A percentile compares a stretch with the other conserved stretches of the same genome.
phyloP scores from a whole-genome alignment of 2,329 filamentous ascomycete species.

The Myriosclerotinia curreyana region DNA sequence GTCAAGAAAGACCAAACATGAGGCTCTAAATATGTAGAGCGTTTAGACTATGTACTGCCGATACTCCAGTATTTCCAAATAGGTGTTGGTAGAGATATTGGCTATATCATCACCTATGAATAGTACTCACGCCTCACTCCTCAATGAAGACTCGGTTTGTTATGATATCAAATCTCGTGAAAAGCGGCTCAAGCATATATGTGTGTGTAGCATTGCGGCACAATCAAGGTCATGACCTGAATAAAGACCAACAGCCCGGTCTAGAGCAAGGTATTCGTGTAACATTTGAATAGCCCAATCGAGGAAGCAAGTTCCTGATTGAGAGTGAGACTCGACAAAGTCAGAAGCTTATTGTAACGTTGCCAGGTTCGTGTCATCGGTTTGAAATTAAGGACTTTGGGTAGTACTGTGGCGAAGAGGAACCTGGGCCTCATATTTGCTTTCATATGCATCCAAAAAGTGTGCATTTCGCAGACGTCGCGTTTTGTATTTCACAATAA shows the following conservation, averaged over 20 bases:
- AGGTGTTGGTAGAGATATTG: not conserved
- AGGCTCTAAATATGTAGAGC: not conserved
- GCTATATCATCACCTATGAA: not conserved
- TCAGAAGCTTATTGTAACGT: slow-evolving; percentile 10
- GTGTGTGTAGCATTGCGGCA: not conserved
- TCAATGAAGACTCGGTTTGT: not conserved
- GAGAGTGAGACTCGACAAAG: not conserved
- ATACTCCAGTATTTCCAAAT: not conserved
- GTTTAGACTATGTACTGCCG: not conserved
- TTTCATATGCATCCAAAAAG: not conserved
- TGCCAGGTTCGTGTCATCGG: slow-evolving; percentile 9
- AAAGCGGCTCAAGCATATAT: not conserved
- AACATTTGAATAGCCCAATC: not conserved
- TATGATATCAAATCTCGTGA: not conserved
- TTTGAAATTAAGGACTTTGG: slow-evolving; percentile 13
- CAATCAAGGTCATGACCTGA: not conserved
- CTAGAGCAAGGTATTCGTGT: not conserved
- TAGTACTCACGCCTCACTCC: not conserved
- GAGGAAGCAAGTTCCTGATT: not conserved
- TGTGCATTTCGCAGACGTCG: not conserved
- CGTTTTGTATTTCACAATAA: not conserved
- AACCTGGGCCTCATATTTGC: not conserved
- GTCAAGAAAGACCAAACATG: not conserved
- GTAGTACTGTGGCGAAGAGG: not conserved
- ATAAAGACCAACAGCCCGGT: not conserved